Conservation (phyloP, 2,329 filamentous ascomycete genomes). For the Colletotrichum cordylinicola region DNA sequence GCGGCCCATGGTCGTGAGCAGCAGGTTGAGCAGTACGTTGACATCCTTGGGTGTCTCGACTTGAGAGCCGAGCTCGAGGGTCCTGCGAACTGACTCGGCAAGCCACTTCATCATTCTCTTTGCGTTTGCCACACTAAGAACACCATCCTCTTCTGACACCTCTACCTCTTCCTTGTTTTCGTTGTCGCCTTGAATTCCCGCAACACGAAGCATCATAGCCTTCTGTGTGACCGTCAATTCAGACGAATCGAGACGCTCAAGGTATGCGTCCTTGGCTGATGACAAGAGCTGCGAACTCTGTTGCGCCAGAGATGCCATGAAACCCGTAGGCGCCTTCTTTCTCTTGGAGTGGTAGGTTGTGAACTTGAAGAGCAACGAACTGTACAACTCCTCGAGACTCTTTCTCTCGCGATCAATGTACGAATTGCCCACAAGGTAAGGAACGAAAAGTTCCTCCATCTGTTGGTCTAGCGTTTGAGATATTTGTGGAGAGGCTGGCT, state of each 20-base stretch:
- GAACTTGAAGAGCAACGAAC: conserved; percentile 93
- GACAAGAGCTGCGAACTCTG: conserved; percentile 88
- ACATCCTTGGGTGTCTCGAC: conserved; percentile 95
- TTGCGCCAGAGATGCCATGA: conserved; percentile 90
- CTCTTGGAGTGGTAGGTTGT: conserved; percentile 90
- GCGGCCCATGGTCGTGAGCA: conserved; percentile 87
- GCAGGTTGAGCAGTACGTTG: conserved; percentile 79
- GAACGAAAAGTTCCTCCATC: conserved; percentile 78
- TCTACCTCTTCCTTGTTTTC: conserved; percentile 86
- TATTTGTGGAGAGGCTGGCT: conserved; percentile 86
- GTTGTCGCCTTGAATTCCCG: conserved; percentile 78
- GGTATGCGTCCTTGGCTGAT: conserved; percentile 88
- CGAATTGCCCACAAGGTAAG: conserved; percentile 71
- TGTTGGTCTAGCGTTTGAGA: conserved; percentile 77
- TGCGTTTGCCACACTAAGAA: conserved; percentile 82
- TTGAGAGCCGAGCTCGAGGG: conserved; percentile 86
- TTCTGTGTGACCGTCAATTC: conserved; percentile 90
- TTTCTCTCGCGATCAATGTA: conserved; percentile 74
- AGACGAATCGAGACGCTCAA: conserved; percentile 86
- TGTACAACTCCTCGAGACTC: conserved; percentile 82
- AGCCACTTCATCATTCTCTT: conserved; percentile 99
- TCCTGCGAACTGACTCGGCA: conserved; percentile 90
- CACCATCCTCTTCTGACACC: conserved; percentile 87
- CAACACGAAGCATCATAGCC: conserved; percentile 86
- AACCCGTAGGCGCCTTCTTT: conserved; percentile 88